Evolutionary conservation across 2,329 filamentous ascomycete species (phyloP), one percentile per base, ranked within the genome.

Genomic region (Colletotrichum lupini): DNA sequence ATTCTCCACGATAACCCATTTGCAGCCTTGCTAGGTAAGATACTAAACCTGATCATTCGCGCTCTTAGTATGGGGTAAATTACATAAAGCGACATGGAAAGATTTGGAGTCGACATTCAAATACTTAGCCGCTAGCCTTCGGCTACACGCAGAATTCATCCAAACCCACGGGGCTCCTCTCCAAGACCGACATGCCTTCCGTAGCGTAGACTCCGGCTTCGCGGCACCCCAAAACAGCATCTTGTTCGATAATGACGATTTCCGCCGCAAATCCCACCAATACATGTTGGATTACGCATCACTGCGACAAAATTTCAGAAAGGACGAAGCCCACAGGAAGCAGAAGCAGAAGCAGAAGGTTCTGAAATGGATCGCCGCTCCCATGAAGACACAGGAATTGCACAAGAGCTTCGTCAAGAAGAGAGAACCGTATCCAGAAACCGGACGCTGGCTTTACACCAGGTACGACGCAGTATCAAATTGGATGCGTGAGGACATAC

Each of bases 401-500:
- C 71, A 73, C 65, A 16, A 12, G 28, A 52, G n/a, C 24, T 65
- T 67, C 58, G 4, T n/a, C 14, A 14, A 35, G 8, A 26, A 9
- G 1, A 49, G 68, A 1, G 16, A 46, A 16, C 28, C 4, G n/a
- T 74, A 63, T 1, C 72, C 72, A 0, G 68, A 72, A 16, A 74
- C 53, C 3, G 72, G 72, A n/a, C 26, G 60, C 3, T 74, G 72
- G 72, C 61, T 74, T 3, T 74, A 64, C 62, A 32, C 1, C 12
- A 57, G 69, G 3, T 22, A 74, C 58, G 73, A 74, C 6, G 22
- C 49, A 1, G 49, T 74, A 14, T 52, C 49, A 16, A 71, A 74
- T 6, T 73, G 69, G 69, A 74, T 73, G 56, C 26, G 26, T 4
- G 76, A 76, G 16, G 68, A 71, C 1, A 76, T 75, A 0, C 72